Base-by-base conservation (phyloP, 1,284 basidiomycete genomes). In the Malassezia caprae region DNA sequence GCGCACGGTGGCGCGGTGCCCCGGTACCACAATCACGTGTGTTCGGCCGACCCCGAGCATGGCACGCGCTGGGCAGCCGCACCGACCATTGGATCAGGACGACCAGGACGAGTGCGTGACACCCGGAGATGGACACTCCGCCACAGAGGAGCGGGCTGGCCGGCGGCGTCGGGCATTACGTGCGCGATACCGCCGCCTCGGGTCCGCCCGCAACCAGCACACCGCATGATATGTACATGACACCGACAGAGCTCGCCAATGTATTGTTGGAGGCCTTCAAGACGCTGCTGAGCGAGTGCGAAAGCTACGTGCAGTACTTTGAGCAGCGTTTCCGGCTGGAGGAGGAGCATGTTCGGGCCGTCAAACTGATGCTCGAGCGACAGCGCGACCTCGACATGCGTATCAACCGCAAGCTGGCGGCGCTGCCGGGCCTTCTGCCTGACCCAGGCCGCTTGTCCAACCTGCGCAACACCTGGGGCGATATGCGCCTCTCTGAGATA, bases 301-400 rank as follows among this genome's bases (percentile, higher is more conserved):
- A 72, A 15, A 61, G 65, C 47, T 72, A 72, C 43, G 56, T 70
- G 34, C 54, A 52, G 1, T 56, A 61, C 23, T 68, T 60, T 48
- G 68, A 72, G 42, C 51, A 56, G n/a, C 57, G 69, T 21, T 58
- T 69, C 44, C 64, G 64, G 30, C 44, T 69, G 10, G 71, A 73
- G 53, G 71, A 73, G 34, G 68, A 72, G 23, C 68, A 72, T 55
- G 52, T 70, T 27, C 48, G 50, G 7, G 53, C 49, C 21, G 48
- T 73, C 8, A 58, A 57, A 15, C 7, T 37, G 13, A 56, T 64
- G 31, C 51, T 64, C 10, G 69, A 70, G 13, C 51, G 54, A 39
- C 65, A 68, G 48, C 64, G 64, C 48, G 71, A 73, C 24, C 50
- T 64, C 21, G 69, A 72, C 37, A 48, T 61, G 49, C 66, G 63